Percentiles rank a stretch among this genome's conserved stretches.
Conservation (phyloP, 1,139 yeast species). For the Kurtzmaniella quercitrusa region DNA sequence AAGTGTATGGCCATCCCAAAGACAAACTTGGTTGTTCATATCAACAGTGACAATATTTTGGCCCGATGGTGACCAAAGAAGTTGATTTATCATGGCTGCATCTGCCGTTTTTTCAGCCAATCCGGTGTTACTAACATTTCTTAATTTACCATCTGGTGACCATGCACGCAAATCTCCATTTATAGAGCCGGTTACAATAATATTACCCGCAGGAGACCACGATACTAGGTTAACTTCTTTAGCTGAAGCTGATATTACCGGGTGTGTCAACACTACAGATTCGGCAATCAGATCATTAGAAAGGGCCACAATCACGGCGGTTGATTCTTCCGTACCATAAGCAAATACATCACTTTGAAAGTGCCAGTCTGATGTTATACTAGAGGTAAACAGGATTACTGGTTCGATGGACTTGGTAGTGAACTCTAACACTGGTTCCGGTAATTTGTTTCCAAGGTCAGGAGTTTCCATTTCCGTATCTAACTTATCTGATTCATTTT, state of each 20-base stretch:
- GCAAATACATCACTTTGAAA: conserved; percentile 37
- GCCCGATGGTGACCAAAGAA: conserved; percentile 37
- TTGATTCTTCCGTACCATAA: conserved; percentile 31
- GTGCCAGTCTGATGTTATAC: conserved; percentile 38
- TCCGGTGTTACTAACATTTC: conserved; percentile 43
- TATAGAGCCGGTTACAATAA: conserved; percentile 53
- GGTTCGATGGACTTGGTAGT: conserved; percentile 22
- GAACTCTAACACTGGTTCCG: conserved; percentile 11
- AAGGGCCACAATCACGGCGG: conserved; percentile 35
- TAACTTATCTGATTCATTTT: conserved; percentile 6
- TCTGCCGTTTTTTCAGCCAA: conserved; percentile 9
- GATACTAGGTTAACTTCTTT: conserved; percentile 40
- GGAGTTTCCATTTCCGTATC: conserved; percentile 1
- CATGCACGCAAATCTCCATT: conserved; percentile 68
- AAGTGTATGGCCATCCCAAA: conserved; percentile 39
- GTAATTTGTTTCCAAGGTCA: background rate
- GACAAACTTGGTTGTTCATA: conserved; percentile 25
- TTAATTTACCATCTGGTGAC: conserved; percentile 62
- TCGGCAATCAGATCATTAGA: conserved; percentile 28
- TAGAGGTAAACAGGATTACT: conserved; percentile 20
- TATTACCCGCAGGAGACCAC: conserved; percentile 64
- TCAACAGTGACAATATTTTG: conserved; percentile 34
- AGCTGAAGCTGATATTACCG: conserved; percentile 17
- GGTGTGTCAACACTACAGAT: conserved; percentile 33
- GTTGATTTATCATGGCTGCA: conserved; percentile 16